A percentile compares a stretch with the other conserved stretches of the same genome.
These are phyloP conservation scores for Sugiyamaella sp. DNA, from an alignment of 1,139 yeast species.

Conservation along the genomic window DNA sequence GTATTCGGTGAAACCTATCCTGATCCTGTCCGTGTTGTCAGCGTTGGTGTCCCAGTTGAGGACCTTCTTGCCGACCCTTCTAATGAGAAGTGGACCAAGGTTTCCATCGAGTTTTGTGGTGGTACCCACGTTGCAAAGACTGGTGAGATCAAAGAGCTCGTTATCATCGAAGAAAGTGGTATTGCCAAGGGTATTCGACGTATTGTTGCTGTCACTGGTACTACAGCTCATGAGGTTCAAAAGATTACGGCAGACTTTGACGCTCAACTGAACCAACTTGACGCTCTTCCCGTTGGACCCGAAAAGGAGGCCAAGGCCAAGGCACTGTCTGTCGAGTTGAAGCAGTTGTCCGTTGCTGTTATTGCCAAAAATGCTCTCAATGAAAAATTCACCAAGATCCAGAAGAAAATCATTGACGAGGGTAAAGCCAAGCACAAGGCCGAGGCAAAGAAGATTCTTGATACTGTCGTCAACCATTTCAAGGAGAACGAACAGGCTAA, in stretches of 20 bases:
- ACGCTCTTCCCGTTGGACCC: conserved; percentile 57
- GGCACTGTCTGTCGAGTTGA: conserved; percentile 80
- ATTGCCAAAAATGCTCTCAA: conserved; percentile 76
- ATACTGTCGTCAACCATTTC: conserved; percentile 75
- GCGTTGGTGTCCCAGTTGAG: conserved; percentile 89
- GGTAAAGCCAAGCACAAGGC: conserved; percentile 84
- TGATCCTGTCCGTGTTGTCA: conserved; percentile 97
- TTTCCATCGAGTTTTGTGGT: conserved; percentile 96
- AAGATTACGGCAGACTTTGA: conserved; percentile 75
- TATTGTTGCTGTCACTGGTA: conserved; percentile 94
- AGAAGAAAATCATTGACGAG: conserved; percentile 86
- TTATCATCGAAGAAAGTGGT: conserved; percentile 91
- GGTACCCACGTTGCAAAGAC: conserved; percentile 96
- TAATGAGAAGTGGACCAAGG: conserved; percentile 70
- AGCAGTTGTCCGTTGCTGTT: conserved; percentile 80
- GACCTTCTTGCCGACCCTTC: conserved; percentile 72
- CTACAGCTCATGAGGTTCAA: conserved; percentile 88
- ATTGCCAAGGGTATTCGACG: conserved; percentile 98
- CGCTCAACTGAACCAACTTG: conserved; percentile 59
- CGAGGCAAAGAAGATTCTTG: conserved; percentile 80
- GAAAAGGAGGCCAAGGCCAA: conserved; percentile 78
- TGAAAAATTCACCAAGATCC: conserved; percentile 73
- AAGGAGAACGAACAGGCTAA: conserved; percentile 50
- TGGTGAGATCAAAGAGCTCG: conserved; percentile 88
- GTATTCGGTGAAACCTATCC: conserved; percentile 99